phyloP scores from a whole-genome alignment of 768 basidiomycete species.

The Kwoniella sp. region DNA sequence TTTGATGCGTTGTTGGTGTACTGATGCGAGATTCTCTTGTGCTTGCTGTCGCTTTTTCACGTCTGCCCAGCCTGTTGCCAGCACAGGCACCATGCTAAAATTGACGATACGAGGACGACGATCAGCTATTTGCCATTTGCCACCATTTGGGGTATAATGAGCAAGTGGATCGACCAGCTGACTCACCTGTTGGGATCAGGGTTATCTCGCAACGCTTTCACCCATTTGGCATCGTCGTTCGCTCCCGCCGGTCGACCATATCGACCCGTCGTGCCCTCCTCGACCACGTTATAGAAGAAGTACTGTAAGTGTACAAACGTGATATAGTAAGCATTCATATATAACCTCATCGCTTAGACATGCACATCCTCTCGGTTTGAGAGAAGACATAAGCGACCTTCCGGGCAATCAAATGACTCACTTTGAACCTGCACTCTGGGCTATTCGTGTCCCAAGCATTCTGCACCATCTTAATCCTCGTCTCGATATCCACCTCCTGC shows the following conservation, averaged over 20 bases:
- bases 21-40: slow-evolving; percentile 50
- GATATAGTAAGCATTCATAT: not conserved
- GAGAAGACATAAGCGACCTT: not conserved
- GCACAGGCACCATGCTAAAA: slow-evolving; percentile 51
- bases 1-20: slow-evolving; percentile 51
- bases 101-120: not conserved
- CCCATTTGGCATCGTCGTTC: slow-evolving; percentile 53
- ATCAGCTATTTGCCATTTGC: slow-evolving; percentile 1
- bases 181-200: slow-evolving; percentile 51
- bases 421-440: slow-evolving; percentile 53
- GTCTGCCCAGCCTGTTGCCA: slow-evolving; percentile 51
- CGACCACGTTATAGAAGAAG: slow-evolving; percentile 55
- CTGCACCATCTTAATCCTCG: slow-evolving; percentile 49
- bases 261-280: slow-evolving; percentile 43
- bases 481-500: slow-evolving; percentile 46
- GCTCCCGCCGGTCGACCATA: slow-evolving; percentile 51
- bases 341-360: not conserved
- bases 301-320: slow-evolving; percentile 30
- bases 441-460: slow-evolving; percentile 47
- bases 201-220: slow-evolving; percentile 50
- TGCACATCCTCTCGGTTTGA: not conserved
- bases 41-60: slow-evolving; percentile 52
- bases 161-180: not conserved
- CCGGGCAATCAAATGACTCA: slow-evolving; percentile 49
- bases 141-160: not conserved